A percentile compares a stretch with the other conserved stretches of the same genome.
Evolutionary conservation across 2,329 filamentous ascomycete species (phyloP).

Genomic region (Colletotrichum orbiculare): DNA sequence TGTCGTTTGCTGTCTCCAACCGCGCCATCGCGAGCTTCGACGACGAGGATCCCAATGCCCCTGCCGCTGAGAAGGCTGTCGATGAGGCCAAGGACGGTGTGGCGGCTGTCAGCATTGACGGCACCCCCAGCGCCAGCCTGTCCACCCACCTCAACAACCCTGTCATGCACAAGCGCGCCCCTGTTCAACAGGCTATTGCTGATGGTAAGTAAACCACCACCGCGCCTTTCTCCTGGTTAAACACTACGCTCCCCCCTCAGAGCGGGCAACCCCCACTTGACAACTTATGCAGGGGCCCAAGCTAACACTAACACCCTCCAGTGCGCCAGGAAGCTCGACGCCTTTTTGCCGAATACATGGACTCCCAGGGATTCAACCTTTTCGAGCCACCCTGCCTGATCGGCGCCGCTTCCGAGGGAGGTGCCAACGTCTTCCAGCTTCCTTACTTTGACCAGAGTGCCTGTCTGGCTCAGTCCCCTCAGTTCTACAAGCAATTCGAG

Average conservation of each 20-base stretch:
- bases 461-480: conserved; percentile 82
- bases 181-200: conserved; percentile 87
- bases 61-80: conserved; percentile 43
- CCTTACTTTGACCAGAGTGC: conserved; percentile 90
- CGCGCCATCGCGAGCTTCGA: conserved; percentile 77
- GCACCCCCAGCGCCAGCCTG: conserved; percentile 79
- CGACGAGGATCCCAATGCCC: conserved; percentile 61
- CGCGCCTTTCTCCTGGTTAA: background rate
- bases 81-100: conserved; percentile 46
- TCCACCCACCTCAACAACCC: conserved; percentile 91
- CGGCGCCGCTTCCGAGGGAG: conserved; percentile 91
- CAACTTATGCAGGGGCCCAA: background rate
- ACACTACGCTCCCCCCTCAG: too few species aligned
- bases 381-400: conserved; percentile 93
- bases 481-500: conserved; percentile 90
- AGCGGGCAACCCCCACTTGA: too few species aligned
- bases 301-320: conserved; percentile 22
- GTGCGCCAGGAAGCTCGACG: conserved; percentile 54
- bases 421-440: conserved; percentile 89
- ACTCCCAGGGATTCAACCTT: conserved; percentile 50
- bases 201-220: background rate
- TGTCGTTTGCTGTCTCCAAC: conserved; percentile 77
- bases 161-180: conserved; percentile 90
- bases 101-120: conserved; percentile 53
- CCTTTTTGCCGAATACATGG: conserved; percentile 44